These are phyloP conservation scores for Nitzschia inconspicua DNA, from an alignment of 108 stramenopile species.

Conservation along the genomic window DNA sequence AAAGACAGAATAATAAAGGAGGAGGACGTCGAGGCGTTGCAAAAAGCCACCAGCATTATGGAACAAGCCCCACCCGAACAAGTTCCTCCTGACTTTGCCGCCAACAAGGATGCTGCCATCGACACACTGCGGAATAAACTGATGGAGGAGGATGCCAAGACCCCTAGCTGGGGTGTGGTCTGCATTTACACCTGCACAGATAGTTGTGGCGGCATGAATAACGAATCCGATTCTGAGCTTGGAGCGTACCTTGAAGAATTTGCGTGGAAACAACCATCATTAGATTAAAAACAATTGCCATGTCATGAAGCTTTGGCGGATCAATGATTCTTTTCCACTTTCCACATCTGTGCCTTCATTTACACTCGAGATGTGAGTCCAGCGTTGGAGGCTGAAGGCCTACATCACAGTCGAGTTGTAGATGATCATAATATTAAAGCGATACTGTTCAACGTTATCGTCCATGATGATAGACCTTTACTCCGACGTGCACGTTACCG, in stretches of 20 bases:
- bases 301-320: too few species aligned
- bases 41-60: constrained; percentile 42
- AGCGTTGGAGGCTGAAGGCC: too few species aligned
- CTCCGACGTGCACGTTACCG: too few species aligned
- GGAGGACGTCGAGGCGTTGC: constrained; percentile 43
- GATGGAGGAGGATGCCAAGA: constrained; percentile 19
- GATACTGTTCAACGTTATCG: too few species aligned
- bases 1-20: constrained; percentile 8
- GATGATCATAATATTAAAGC: too few species aligned
- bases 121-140: constrained; percentile 30
- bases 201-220: constrained; percentile 59
- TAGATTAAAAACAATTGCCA: constrained; percentile 38
- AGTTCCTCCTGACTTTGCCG: constrained; percentile 61
- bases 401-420: too few species aligned
- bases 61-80: constrained; percentile 41
- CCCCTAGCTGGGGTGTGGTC: constrained; percentile 74
- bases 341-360: too few species aligned
- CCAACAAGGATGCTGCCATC: constrained; percentile 59
- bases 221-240: constrained; percentile 11
- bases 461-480: too few species aligned
- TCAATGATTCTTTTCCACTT: too few species aligned
- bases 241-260: constrained; percentile 79
- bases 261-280: constrained; percentile 80
- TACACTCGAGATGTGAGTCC: too few species aligned
- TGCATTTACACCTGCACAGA: constrained; percentile 78